Evolutionary conservation across 176 grass and related monocot species (phyloP), one percentile per base, ranked within the genome.

Genomic region (Zizania latifolia): DNA sequence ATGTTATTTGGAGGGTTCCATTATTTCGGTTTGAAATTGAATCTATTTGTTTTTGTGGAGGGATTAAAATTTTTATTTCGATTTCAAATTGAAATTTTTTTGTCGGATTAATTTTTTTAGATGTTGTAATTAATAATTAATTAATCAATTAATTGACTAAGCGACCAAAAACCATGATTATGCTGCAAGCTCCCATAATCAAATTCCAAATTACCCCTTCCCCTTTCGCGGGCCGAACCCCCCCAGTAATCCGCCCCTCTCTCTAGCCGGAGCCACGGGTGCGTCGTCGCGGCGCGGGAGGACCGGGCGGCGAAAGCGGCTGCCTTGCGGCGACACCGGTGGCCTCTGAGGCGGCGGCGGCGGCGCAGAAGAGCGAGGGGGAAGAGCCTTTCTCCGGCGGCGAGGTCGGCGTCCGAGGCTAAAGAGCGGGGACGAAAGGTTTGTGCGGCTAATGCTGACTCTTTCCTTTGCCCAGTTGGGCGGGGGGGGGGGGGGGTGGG

Each of bases 141-240:
- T n/a, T n/a, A n/a, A n/a, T n/a, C n/a, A 57, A 40, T 68, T 8
- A 79, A 79, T 46, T 51, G 46, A 79, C 35, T 36, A 62, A 79
- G 37, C 36, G 68, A 71, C 67, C 39, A 61, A 61, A 71, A n/a
- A 15, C 14, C 56, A 81, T 72, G 67, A 72, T 72, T 72, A 61
- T 48, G 54, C n/a, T 35, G 15, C 79, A 72, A 62, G 22, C 40
- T 60, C 16, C 19, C 41, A 1, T 71, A 71, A 72, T 78, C 65
- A 22, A 68, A 40, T 16, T 46, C 60, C 36, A 77, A 74, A 87
- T 66, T 45, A 53, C 44, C 8, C 0, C 2, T 19, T 16, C 19
- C 65, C 1, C 77, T 81, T 72, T 72, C 70, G 81, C 86, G 70
- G 70, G 63, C 40, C 33, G 66, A 70, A 33, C 54, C 79, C 28